Evolutionary conservation across 257 asterid species (phyloP), one percentile per base, ranked within the genome.

Genomic region (Marsdenia floribunda): DNA sequence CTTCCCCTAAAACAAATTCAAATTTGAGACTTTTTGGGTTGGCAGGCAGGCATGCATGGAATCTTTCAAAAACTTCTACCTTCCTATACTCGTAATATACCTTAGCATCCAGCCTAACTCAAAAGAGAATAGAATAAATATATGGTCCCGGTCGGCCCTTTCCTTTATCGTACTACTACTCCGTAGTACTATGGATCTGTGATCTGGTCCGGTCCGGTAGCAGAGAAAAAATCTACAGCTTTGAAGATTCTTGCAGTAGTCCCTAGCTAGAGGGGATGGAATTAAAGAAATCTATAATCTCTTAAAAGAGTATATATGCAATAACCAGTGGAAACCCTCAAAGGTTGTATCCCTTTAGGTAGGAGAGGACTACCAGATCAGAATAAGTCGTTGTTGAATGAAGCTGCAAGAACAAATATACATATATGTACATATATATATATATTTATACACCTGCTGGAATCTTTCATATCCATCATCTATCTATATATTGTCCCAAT

Each of bases 31-130:
- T 5, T 18, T 44, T 71, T 65, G 70, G 63, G 26, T 64, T 29
- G 33, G 33, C 33, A 29, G 33, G 33, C 33, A 29, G 54, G 52
- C 8, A 42, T 47, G 54, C 77, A 21, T n/a, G n/a, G 14, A 24
- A 6, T 54, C 22, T 21, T 13, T 55, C 21, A 38, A 46, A 29
- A 57, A 37, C 54, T 55, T 38, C n/a, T 14, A 16, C 59, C 42
- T 42, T 42, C 44, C 19, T 18, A 16, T 38, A 9, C 0, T 9
- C 3, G 40, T 16, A 16, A 6, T 19, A 3, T 49, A 19, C 64
- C 70, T 44, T 69, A 42, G 70, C 29, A 47, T 46, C 66, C 70
- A 67, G 64, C 73, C 61, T 72, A 72, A 65, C 77, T 65, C 73
- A 72, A n/a, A 73, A 66, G 29, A 44, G 47, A 40, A 38, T 18